phyloP scores from a whole-genome alignment of 106 monocot genomes.

The Dendrobium catenatum region DNA sequence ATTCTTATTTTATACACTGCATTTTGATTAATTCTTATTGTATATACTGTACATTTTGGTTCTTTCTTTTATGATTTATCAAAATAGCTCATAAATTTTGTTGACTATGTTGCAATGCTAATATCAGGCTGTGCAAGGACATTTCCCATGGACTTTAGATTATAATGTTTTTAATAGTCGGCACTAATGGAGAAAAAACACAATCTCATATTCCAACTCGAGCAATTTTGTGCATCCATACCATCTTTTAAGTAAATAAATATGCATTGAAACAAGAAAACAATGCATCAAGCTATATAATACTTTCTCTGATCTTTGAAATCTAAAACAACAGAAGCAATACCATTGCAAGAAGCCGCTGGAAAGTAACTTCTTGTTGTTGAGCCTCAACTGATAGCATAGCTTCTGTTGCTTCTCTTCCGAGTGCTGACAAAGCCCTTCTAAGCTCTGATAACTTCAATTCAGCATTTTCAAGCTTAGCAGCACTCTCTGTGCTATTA shows the following conservation, averaged over 20 bases:
- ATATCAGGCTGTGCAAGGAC: neutral
- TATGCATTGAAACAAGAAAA: neutral
- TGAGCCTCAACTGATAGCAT: constrained; percentile 78
- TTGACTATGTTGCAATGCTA: neutral
- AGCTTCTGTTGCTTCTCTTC: constrained; percentile 83
- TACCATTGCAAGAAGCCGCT: constrained; percentile 76
- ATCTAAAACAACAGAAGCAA: neutral
- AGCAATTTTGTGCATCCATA: neutral
- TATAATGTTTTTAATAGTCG: neutral
- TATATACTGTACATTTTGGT: neutral
- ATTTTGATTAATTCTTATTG: neutral
- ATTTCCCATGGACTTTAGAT: neutral
- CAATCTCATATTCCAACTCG: neutral
- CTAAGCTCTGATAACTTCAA: constrained; percentile 67
- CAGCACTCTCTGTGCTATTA: constrained; percentile 33
- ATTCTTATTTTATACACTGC: neutral
- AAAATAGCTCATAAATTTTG: neutral
- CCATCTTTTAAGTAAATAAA: neutral
- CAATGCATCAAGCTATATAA: neutral
- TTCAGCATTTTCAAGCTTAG: constrained; percentile 80
- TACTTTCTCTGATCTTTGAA: neutral
- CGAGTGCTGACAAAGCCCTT: constrained; percentile 56
- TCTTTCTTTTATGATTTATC: neutral
- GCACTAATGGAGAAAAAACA: neutral
- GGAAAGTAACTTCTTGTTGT: constrained; percentile 73